Percentiles rank a stretch among this genome's conserved stretches.
These are phyloP conservation scores for Allium fistulosum DNA, from an alignment of 106 monocot genomes.

Conservation along the genomic window DNA sequence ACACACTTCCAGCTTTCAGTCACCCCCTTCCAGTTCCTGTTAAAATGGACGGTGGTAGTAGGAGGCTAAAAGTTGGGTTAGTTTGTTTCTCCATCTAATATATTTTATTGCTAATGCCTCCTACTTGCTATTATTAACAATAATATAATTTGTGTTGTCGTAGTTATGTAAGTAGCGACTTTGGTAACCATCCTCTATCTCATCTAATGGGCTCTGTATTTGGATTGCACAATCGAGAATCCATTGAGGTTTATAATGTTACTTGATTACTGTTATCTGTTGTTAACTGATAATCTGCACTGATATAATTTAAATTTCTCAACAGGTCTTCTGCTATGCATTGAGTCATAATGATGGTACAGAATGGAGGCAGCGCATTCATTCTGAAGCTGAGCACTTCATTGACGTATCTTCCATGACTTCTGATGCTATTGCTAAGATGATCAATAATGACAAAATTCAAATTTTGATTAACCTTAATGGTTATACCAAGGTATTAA, in stretches of 20 bases:
- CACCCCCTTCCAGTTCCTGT: conserved; percentile 66
- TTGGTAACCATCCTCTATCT: conserved; percentile 94
- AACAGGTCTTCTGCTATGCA: conserved; percentile 95
- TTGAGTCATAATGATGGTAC: conserved; percentile 94
- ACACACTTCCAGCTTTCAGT: conserved; percentile 55
- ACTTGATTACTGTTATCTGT: neutral
- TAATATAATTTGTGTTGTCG: conserved; percentile 4
- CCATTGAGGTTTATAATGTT: conserved; percentile 59
- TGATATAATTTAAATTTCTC: neutral
- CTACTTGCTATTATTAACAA: conserved; percentile 1
- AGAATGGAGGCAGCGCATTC: conserved; percentile 90
- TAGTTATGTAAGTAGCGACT: conserved; percentile 98
- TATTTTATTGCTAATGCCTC: neutral
- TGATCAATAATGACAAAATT: conserved; percentile 86
- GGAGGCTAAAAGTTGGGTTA: conserved; percentile 81
- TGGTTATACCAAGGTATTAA: conserved; percentile 91
- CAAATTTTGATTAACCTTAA: conserved; percentile 96
- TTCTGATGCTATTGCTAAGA: conserved; percentile 83
- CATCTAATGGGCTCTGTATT: conserved; percentile 99
- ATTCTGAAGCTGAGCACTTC: conserved; percentile 86
- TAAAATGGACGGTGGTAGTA: conserved; percentile 49
- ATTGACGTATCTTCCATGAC: conserved; percentile 82
- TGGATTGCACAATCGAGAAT: conserved; percentile 84
- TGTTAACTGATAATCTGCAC: neutral
- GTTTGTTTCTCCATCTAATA: conserved; percentile 6